Evolutionary conservation across 805 yeast species (phyloP), one percentile per base, ranked within the genome.

Genomic region (Monosporozyma unispora): DNA sequence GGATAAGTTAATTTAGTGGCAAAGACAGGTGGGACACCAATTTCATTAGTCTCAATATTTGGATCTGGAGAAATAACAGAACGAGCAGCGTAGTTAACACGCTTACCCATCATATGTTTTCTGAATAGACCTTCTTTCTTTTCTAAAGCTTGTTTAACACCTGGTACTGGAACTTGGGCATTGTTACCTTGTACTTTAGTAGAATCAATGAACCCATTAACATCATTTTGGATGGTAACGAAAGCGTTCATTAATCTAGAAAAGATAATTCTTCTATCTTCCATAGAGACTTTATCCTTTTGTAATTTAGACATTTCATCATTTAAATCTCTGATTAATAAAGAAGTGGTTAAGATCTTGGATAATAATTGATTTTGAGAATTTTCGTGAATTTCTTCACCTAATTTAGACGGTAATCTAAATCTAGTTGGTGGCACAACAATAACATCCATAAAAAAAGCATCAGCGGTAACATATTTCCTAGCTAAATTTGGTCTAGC

Each of bases 41-140:
- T 91, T 70, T 93, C 96, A 66, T 90, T 88, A 12, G 99, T 95
- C 72, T 93, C 99, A 59, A 93, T 77, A 73, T 86, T 93, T 50
- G 99, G 99, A 72, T 93, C 99, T 5, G 98, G 98, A 6, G 98
- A 90, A 70, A 93, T 93, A 61, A 93, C 99, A 9, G 99, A 91
- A 72, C 99, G 88, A 47, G 99, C 99, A 48, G 98, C 96, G 63
- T 87, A 91, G 68, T 93, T 95, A 52, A 93, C 99, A 75, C 99
- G 89, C 76, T 93, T 93, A 67, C 99, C 99, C 99, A 93, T 93
- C 99, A 93, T 93, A 65, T 93, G 96, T 67, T 91, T 93, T 75
- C 99, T 81, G 76, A 93, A 93, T 56, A 91, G 75, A 66, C 99
- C 99, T 71, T 93, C 99, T 68, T 93, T 93, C 81, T 93, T 91